Evolutionary conservation across 1,284 basidiomycete species (phyloP), one percentile per base, ranked within the genome.

Genomic region (Leccinum holopus): DNA sequence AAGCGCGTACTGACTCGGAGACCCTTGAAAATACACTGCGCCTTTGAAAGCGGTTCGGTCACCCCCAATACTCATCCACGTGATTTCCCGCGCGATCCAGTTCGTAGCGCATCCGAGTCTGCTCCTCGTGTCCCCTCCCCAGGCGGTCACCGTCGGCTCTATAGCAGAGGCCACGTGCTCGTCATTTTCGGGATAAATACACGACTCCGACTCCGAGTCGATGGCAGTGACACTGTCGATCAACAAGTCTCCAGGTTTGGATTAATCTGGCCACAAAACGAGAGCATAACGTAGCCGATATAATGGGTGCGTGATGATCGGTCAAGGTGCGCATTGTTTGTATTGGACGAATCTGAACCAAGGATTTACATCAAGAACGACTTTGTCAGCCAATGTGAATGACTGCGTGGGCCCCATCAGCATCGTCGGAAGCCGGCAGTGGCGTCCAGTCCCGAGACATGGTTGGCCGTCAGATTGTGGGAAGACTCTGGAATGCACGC

Each of bases 161-260:
- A 71, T 72, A 9, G 76, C 75, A 32, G 70, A 60, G 32, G 63
- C 63, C 3, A 69, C 58, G 3, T 78, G 78, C 3, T 76, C 76
- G 51, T 77, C 75, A 14, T 73, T 75, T 56, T 77, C 77, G 61
- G 67, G 78, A 72, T 83, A 82, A 0, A 85, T 82, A 91, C 90
- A 92, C 4, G 80, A 79, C 65, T 28, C 28, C 28, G 28, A 28
- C 28, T 28, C 28, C 28, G 28, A 28, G 28, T 91, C 86, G 21
- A 91, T 81, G 6, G 80, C 80, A 7, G 81, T 78, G 47, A 87
- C 67, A 7, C 28, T 81, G 78, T 1, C 81, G 70, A 65, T 90
- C 87, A 1, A 89, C 88, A 18, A 89, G 79, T 68, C 84, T 85
- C 91, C 91, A 93, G 9, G 82, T 88, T 71, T 91, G 91, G 58